Conservation (phyloP, 2,329 filamentous ascomycete genomes). For the Penicillium nordicum region DNA sequence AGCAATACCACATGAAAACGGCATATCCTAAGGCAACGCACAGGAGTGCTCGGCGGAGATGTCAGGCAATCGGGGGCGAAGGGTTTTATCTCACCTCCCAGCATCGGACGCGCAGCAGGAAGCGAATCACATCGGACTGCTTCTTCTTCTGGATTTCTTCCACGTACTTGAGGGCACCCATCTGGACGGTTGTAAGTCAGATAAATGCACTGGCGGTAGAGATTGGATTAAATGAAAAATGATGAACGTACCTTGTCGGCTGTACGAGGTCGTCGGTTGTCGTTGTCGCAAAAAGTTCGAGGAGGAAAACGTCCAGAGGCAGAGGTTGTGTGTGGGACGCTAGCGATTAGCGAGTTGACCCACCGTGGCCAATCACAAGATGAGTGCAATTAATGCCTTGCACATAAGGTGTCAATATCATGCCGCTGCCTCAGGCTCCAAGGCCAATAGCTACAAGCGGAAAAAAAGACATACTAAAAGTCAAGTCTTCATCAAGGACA, state of each 20-base stretch:
- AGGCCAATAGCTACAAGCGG: neutral
- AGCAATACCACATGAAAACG: conserved; percentile 30
- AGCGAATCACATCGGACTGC: conserved; percentile 99
- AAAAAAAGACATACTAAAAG: neutral
- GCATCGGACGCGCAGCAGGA: conserved; percentile 98
- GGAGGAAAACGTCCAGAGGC: conserved; percentile 27
- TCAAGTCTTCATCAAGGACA: neutral
- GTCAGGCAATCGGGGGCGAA: conserved; percentile 36
- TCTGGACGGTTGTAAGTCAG: conserved; percentile 50
- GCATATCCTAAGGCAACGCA: conserved; percentile 34
- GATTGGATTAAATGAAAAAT: neutral
- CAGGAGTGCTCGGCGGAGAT: conserved; percentile 37
- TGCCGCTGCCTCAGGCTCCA: neutral
- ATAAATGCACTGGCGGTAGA: conserved; percentile 8
- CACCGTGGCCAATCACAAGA: conserved; percentile 23
- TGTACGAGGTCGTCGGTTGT: conserved; percentile 43
- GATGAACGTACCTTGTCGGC: conserved; percentile 44
- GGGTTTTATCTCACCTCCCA: conserved; percentile 72
- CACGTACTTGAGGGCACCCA: conserved; percentile 99
- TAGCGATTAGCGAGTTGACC: conserved; percentile 37
- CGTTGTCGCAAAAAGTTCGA: conserved; percentile 42
- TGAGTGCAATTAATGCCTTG: conserved; percentile 4
- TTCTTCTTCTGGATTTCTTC: conserved; percentile 99
- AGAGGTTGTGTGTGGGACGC: conserved; percentile 44
- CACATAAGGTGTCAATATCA: neutral